Conservation (phyloP, 495 filamentous ascomycete genomes). For the Penicillium egyptiacum region DNA sequence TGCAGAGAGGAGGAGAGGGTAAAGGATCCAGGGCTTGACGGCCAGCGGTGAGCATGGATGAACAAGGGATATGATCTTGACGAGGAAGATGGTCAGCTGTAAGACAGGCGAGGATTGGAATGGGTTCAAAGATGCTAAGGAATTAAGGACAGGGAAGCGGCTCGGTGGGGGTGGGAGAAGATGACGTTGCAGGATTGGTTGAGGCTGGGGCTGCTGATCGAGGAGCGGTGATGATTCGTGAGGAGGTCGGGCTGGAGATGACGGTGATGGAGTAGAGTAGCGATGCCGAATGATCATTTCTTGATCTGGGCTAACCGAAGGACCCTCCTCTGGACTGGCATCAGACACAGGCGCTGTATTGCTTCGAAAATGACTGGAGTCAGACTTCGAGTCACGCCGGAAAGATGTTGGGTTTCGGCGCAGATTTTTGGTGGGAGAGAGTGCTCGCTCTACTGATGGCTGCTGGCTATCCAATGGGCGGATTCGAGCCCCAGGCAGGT, state of each 20-base stretch:
- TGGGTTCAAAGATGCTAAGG: conserved; percentile 21
- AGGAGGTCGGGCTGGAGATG: conserved; percentile 24
- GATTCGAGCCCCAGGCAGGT: conserved; percentile 57
- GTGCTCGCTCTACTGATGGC: conserved; percentile 28
- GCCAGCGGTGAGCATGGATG: conserved; percentile 63
- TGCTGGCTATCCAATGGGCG: conserved; percentile 53
- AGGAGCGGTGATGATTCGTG: conserved; percentile 29
- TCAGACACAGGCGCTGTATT: conserved; percentile 24
- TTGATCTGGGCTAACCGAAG: conserved; percentile 33
- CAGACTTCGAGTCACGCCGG: conserved; percentile 36
- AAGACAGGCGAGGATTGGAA: conserved; percentile 29
- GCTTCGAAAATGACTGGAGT: conserved; percentile 22
- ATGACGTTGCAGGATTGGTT: conserved; percentile 45
- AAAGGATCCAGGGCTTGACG: conserved; percentile 57
- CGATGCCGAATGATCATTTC: conserved; percentile 40
- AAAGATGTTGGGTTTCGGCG: conserved; percentile 26
- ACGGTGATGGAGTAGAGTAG: conserved; percentile 27
- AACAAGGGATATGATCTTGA: conserved; percentile 56
- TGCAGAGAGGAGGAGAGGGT: conserved; percentile 60
- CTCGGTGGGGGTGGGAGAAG: conserved; percentile 56
- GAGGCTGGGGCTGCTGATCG: conserved; percentile 20
- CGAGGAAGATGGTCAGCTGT: conserved; percentile 50
- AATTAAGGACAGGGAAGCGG: conserved; percentile 32
- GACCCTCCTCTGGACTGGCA: conserved; percentile 19
- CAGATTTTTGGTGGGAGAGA: conserved; percentile 36